Base-by-base conservation (phyloP, 176 grass and related monocot genomes). In the Avena insularis region DNA sequence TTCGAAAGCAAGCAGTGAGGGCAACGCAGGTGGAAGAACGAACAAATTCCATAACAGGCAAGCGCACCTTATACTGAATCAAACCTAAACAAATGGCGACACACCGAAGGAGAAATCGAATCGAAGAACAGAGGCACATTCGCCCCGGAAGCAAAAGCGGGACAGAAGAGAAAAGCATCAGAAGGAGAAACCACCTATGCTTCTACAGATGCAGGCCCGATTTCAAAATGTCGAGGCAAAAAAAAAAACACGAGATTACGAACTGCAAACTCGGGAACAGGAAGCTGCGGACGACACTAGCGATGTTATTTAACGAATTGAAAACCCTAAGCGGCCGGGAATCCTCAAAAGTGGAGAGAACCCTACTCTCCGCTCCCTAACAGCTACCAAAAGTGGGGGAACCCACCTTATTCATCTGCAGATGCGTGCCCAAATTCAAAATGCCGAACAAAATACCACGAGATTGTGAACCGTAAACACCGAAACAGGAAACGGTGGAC, bases 41-140 rank as follows among this genome's bases (percentile, higher is more conserved):
- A 87, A 84, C 38, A 59, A 50, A 83, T 88, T 71, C 73, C 13
- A 9, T 9, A 77, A 54, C 2, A 55, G 49, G 74, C 0, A 77
- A 9, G 25, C 0, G 74, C 25, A 25, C 48, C 49, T 5, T 15
- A 6, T 2, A 29, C 72, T 55, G 73, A n/a, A 78, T 23, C 49
- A 57, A 78, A 87, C 23, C 65, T 35, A 53, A 82, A 15, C 40
- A 43, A 43, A 43, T 43, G 40, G 6, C 40, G 1, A 43, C 40
- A 43, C 40, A 8, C 40, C 40, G 6, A 43, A 43, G 40, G 40
- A 43, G 40, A 84, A 80, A 85, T 81, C 69, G 29, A 79, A 84
- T 23, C 29, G 86, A 59, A n/a, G 63, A 45, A 65, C 54, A 75
- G 47, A 56, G 1, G 31, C 47, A 27, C 54, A 20, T 53, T 53